A percentile compares a stretch with the other conserved stretches of the same genome.
These are phyloP conservation scores for Melastoma malabathricum DNA, from an alignment of 345 rosid genomes.

Conservation along the genomic window DNA sequence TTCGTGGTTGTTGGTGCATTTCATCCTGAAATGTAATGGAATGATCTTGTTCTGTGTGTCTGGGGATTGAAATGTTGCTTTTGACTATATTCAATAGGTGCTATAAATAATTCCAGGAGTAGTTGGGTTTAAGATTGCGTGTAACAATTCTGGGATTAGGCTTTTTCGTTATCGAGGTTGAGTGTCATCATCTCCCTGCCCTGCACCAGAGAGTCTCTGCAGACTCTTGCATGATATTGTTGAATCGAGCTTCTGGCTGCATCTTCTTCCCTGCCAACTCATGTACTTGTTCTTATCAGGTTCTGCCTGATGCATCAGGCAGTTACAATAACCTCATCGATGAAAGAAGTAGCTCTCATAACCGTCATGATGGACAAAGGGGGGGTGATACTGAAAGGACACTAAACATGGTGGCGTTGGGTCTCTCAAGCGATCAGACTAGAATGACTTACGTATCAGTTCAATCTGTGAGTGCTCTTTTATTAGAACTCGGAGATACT, in stretches of 20 bases:
- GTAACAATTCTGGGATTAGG: no score
- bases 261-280: neutral
- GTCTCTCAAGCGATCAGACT: conserved; percentile 13
- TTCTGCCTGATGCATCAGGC: conserved; percentile 18
- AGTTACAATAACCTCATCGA: conserved; percentile 17
- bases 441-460: conserved; percentile 27
- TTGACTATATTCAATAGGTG: no score
- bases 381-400: conserved; percentile 34
- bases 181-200: no score
- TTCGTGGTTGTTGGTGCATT: neutral
- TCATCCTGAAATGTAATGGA: no score
- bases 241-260: no score
- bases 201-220: no score
- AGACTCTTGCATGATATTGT: no score
- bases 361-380: conserved; percentile 24
- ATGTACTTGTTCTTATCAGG: conserved; percentile 18
- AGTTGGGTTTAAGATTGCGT: no score
- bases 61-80: no score
- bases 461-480: conserved; percentile 2
- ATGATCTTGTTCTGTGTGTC: no score
- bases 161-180: no score
- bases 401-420: conserved; percentile 29
- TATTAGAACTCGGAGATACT: conserved; percentile 3
- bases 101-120: no score
- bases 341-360: conserved; percentile 19